Base-by-base conservation (phyloP, 164 flowering plant species). In the Liriodendron chinense region DNA sequence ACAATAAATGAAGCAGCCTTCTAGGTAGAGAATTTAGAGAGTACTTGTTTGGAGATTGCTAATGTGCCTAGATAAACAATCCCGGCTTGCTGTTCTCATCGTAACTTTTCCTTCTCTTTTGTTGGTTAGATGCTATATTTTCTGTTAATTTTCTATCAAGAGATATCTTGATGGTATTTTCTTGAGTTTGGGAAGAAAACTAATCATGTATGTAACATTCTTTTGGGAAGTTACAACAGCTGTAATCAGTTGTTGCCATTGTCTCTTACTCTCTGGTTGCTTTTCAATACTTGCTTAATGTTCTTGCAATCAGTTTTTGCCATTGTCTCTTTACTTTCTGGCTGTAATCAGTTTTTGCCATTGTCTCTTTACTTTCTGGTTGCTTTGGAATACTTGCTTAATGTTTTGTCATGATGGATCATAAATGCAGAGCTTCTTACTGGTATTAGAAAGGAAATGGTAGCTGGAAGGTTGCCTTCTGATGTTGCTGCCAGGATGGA, bases 401-500 rank as follows among this genome's bases (percentile, higher is more conserved):
- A 64, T 26, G 50, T 50, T 71, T 71, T 26, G 10, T 71, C 14
- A 24, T 71, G 62, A 28, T 73, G 48, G 5, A 5, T 73, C 14
- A 23, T 7, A 20, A 21, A 63, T 78, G 83, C 89, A 96, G 99
- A 92, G 78, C 83, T 96, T 71, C 88, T 96, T 18, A 79, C 80
- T 68, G 90, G 86, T 65, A 85, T 96, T 73, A 81, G 75, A 76
- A 86, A 82, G 83, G 97, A 89, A 82, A 74, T 70, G 69, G 94
- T 92, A 85, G 82, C 87, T 63, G 97, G 97, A 78, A 89, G 84
- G 77, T 78, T 96, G 79, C 91, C 99, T 75, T 56, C 85, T 66
- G 83, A 74, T 86, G 76, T 90, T 81, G 98, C 96, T 78, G 82
- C 84, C 63, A 87, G 85, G 50, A 84, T 96, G 96, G 96, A 89